phyloP scores from a whole-genome alignment of 331 rosid species.

The Saraca asoca region DNA sequence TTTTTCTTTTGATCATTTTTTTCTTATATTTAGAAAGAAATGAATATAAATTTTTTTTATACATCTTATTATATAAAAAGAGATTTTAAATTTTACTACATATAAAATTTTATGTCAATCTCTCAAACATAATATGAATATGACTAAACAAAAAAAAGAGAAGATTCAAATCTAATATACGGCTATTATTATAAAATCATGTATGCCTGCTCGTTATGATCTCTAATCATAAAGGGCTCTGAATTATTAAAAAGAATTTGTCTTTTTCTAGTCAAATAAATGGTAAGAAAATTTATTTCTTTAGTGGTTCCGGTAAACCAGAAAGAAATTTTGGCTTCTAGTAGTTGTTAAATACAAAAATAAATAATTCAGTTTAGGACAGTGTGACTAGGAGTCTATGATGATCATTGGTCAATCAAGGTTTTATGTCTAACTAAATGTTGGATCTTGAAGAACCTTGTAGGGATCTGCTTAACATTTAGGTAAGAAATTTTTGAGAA shows the following conservation, averaged over 20 bases:
- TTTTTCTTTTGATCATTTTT: too few species aligned
- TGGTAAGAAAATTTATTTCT: conserved; percentile 6
- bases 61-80: too few species aligned
- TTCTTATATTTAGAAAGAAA: too few species aligned
- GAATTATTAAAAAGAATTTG: conserved; percentile 23
- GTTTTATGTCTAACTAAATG: conserved; percentile 33
- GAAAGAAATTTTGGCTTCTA: conserved; percentile 19
- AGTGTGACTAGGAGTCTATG: conserved; percentile 39
- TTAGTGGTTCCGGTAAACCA: conserved; percentile 24
- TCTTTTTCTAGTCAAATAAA: conserved; percentile 1
- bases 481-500: conserved; percentile 17
- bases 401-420: conserved; percentile 38
- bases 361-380: conserved; percentile 35
- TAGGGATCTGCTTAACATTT: conserved; percentile 24
- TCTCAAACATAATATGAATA: too few species aligned
- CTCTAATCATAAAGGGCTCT: conserved; percentile 2
- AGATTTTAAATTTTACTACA: too few species aligned
- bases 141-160: too few species aligned
- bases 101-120: too few species aligned
- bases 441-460: conserved; percentile 42
- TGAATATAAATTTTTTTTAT: too few species aligned
- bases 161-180: too few species aligned
- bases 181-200: too few species aligned
- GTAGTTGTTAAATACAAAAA: conserved; percentile 15
- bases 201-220: conserved; percentile 23